A percentile compares a stretch with the other conserved stretches of the same genome.
Conservation (phyloP, 1,284 basidiomycete species). For the Cystodermella granulosa region DNA sequence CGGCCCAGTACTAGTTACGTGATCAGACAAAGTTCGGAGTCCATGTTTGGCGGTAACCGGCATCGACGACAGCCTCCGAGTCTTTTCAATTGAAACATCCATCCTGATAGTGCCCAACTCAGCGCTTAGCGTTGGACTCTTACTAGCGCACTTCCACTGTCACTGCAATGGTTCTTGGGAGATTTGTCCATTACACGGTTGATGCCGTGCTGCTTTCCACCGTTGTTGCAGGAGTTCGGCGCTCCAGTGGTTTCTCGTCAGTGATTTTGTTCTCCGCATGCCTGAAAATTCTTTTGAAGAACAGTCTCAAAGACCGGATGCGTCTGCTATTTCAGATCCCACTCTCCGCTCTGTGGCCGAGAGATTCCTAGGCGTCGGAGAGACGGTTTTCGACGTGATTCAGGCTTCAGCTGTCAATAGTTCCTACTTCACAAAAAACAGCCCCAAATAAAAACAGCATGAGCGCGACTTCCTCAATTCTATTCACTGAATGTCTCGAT, state of each 20-base stretch:
- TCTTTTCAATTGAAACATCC: too few species aligned
- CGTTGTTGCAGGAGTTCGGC: conserved; percentile 85
- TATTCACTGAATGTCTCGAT: too few species aligned
- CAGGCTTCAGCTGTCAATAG: conserved; percentile 79
- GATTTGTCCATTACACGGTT: conserved; percentile 76
- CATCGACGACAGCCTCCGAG: too few species aligned
- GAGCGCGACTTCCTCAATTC: too few species aligned
- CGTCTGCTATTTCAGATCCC: conserved; percentile 65
- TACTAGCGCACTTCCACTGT: too few species aligned
- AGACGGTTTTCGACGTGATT: conserved; percentile 80
- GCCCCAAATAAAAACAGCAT: too few species aligned
- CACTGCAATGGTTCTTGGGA: conserved; percentile 82
- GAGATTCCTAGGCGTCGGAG: conserved; percentile 80
- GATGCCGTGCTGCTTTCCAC: conserved; percentile 87
- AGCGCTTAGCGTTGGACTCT: too few species aligned
- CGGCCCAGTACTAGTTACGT: too few species aligned
- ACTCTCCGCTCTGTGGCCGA: conserved; percentile 73
- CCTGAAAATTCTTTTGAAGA: background rate
- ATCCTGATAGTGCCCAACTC: too few species aligned
- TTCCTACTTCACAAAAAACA: conserved; percentile 67
- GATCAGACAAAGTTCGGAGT: too few species aligned
- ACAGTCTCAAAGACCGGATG: conserved; percentile 53
- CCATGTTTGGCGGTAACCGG: too few species aligned
- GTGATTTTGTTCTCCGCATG: conserved; percentile 32
- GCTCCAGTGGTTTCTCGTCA: conserved; percentile 84